Evolutionary conservation across 2,329 filamentous ascomycete species (phyloP), one percentile per base, ranked within the genome.

Genomic region (Aureobasidium sp.): DNA sequence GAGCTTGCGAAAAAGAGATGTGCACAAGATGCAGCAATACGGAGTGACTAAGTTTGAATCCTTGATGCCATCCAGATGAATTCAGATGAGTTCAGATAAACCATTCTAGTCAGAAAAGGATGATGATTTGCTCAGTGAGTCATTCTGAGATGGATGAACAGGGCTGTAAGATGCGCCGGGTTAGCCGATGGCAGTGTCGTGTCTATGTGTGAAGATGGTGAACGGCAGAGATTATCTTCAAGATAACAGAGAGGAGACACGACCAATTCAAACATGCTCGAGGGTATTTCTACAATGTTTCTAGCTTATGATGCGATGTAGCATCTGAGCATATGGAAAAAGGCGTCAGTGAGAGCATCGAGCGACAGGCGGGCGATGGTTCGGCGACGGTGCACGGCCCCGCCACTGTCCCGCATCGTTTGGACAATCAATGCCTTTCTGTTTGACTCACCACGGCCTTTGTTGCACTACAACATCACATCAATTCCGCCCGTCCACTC

Each of bases 361-460:
- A 45, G 34, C 41, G 41, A 32, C 37, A 30, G 44, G 27, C 30
- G 44, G 44, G 44, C 42, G 27, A 29, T 22, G 10, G 8, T 10
- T 19, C 27, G 29, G 41, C 42, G 42, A n/a, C 24, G 19, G 19
- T 5, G 45, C 32, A 34, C 24, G 34, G 45, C 32, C 29, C 34
- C 30, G 32, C 24, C 32, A 39, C 32, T 24, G n/a, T n/a, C 22
- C 45, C 45, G 45, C 35, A 49, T n/a, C n/a, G n/a, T n/a, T n/a
- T 24, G 21, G 45, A 34, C 24, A 21, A 6, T 38, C 34, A 49
- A 49, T 49, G 45, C 42, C 32, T 48, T 37, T 48, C 32, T 48
- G 30, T 38, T 49, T 49, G 45, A 49, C 32, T 49, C 45, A 49
- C 32, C 25, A 51, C 48, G 41, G 41, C 17, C 41, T 51, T 51